phyloP scores from a whole-genome alignment of 2,329 filamentous ascomycete species.

The Fusarium sublunatum region DNA sequence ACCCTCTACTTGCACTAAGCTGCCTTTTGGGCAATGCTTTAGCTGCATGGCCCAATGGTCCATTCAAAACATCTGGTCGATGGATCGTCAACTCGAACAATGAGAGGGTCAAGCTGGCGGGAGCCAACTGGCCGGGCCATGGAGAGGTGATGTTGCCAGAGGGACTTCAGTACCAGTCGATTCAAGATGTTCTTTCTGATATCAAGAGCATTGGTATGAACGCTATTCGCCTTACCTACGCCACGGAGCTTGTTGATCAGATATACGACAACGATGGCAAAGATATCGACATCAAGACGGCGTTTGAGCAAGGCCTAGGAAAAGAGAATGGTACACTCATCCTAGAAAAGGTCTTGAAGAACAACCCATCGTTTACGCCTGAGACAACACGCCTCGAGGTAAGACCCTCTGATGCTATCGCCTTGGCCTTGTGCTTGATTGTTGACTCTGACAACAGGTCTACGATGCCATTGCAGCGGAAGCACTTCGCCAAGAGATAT shows the following conservation, averaged over 20 bases:
- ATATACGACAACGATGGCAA: conserved; percentile 61
- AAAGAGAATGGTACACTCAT: conserved; percentile 63
- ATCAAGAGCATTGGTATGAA: conserved; percentile 72
- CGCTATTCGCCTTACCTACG: conserved; percentile 70
- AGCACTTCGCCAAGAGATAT: conserved; percentile 63
- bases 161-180: conserved; percentile 70
- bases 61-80: conserved; percentile 54
- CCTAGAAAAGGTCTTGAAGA: conserved; percentile 62
- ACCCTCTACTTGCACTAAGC: conserved; percentile 11
- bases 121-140: conserved; percentile 71
- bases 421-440: no score
- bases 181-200: conserved; percentile 64
- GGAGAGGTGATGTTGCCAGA: conserved; percentile 73
- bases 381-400: conserved; percentile 65
- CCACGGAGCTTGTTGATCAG: conserved; percentile 72
- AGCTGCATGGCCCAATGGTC: conserved; percentile 45
- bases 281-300: conserved; percentile 59
- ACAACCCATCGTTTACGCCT: conserved; percentile 67
- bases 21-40: conserved; percentile 15
- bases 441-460: neutral
- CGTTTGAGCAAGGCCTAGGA: conserved; percentile 61
- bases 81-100: conserved; percentile 56
- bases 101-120: conserved; percentile 60
- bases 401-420: neutral
- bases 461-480: conserved; percentile 73